Percentiles rank a stretch among this genome's conserved stretches.
These are phyloP conservation scores for Striga asiatica DNA, from an alignment of 257 asterid genomes.

Conservation along the genomic window DNA sequence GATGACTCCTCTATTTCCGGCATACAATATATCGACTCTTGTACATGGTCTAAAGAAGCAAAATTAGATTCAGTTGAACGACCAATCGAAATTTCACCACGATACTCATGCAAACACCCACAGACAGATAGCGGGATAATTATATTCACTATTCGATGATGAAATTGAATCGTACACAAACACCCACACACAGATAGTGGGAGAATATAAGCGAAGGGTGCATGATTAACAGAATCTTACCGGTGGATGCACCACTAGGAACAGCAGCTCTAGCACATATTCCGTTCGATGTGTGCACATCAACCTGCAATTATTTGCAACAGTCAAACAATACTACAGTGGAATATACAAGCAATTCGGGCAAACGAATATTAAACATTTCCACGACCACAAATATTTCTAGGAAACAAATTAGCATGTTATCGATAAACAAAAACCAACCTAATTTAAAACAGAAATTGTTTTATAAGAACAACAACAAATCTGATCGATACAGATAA, in stretches of 20 bases:
- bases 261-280: constrained; percentile 72
- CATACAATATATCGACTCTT: no score
- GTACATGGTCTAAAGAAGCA: no score
- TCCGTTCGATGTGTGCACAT: constrained; percentile 48
- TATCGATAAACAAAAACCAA: background rate
- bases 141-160: no score
- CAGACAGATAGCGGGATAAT: no score
- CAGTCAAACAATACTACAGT: background rate
- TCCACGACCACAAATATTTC: background rate
- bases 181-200: background rate
- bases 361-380: background rate
- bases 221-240: constrained; percentile 33
- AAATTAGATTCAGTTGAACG: no score
- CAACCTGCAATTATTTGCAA: constrained; percentile 38
- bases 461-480: background rate
- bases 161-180: background rate
- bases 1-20: background rate
- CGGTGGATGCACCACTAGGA: constrained; percentile 95
- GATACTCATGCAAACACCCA: no score
- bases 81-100: no score
- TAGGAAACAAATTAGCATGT: background rate
- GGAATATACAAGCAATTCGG: background rate
- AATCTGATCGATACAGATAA: constrained; percentile 8
- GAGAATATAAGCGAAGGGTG: background rate
- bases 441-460: background rate